These are phyloP conservation scores for Saraca asoca DNA, from an alignment of 331 rosid genomes.

Conservation along the genomic window DNA sequence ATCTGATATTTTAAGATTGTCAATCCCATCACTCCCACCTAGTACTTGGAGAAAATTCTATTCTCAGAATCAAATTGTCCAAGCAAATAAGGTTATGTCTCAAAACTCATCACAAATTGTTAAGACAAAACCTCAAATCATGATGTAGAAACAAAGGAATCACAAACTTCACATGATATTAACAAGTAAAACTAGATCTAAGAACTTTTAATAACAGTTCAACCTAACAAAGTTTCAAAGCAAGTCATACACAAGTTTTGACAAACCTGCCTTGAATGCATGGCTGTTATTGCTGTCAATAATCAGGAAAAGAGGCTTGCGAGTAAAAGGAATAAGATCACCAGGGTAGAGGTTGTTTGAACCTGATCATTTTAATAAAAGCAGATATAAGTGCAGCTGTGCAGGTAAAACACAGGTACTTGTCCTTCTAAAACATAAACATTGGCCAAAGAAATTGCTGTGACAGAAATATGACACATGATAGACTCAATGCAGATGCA, in stretches of 20 bases:
- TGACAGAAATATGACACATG: constrained; percentile 18
- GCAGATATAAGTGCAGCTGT: constrained; percentile 30
- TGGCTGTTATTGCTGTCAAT: constrained; percentile 96
- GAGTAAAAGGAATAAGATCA: constrained; percentile 91
- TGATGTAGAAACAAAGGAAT: constrained; percentile 14
- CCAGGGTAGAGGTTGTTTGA: constrained; percentile 86
- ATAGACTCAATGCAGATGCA: constrained; percentile 39
- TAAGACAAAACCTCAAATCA: constrained; percentile 14
- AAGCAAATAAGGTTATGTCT: constrained; percentile 20
- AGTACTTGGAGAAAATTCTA: constrained; percentile 8
- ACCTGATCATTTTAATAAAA: constrained; percentile 57
- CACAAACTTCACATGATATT: constrained; percentile 9
- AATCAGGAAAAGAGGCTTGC: constrained; percentile 92
- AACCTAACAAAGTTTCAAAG: constrained; percentile 37
- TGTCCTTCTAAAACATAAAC: constrained; percentile 17
- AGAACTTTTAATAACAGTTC: constrained; percentile 28
- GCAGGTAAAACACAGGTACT: constrained; percentile 22
- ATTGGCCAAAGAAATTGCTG: too few species aligned
- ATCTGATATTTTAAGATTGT: constrained; percentile 9
- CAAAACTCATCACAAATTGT: constrained; percentile 32
- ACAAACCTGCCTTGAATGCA: constrained; percentile 99
- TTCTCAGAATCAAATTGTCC: constrained; percentile 18
- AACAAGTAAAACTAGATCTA: constrained; percentile 32
- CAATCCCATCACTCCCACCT: constrained; percentile 8
- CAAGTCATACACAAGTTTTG: constrained; percentile 69